Evolutionary conservation across 306 rosid genomes (phyloP), one percentile per base, ranked within the genome.

Genomic region (Alnus rubra): DNA sequence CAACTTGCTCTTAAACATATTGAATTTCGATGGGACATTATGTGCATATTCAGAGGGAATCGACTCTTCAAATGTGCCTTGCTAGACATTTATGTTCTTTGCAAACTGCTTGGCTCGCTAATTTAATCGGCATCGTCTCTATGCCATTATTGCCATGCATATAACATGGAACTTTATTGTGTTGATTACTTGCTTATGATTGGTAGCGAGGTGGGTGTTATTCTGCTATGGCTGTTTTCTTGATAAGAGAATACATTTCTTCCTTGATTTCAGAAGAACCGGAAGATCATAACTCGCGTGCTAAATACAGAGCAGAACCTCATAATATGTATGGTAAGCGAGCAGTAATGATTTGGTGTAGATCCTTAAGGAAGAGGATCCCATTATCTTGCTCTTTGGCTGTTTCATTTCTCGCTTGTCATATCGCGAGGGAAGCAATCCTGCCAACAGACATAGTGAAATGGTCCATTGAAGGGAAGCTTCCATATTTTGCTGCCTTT

Each of bases 401-500:
- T 42, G 75, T 94, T 84, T 87, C 94, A 16, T 88, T 84, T 86
- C 85, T 94, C 74, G 94, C 89, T 62, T 92, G 98, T 83, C 98
- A 90, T 83, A 80, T 92, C 58, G 93, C 97, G 23, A 84, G 97
- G 84, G 97, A 92, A 80, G 88, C 97, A 58, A 80, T 94, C 78
- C 73, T 89, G 80, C 88, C 97, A 35, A 90, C 93, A 3, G 97
- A 94, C 84, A 82, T 94, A 42, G 85, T 88, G 81, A 89, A 86
- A 82, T 89, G 97, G 97, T 82, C 97, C 12, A 30, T 78, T 15
- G 97, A 94, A 80, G 97, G 97, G 82, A 92, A 84, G 83, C 91
- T 94, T 82, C 98, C 98, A 19, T 94, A 89, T 86, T 89, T 91
- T 69, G 87, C 93, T 78, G 97, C 93, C 71, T 94, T 92, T 88